phyloP scores from a whole-genome alignment of 139 green algal species.

The Asterochloris sp. region DNA sequence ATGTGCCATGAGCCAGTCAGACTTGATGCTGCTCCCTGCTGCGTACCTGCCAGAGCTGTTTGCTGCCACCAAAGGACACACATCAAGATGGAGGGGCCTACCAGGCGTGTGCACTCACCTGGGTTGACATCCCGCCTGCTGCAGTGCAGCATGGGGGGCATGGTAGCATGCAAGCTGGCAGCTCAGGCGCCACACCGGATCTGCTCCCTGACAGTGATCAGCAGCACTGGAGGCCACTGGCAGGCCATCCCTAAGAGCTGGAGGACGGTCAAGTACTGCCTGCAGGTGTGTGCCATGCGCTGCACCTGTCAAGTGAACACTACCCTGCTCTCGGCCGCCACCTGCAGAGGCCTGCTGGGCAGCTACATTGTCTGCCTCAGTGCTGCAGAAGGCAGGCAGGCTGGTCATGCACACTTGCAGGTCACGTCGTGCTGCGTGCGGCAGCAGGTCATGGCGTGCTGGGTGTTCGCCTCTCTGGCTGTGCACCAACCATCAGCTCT shows the following conservation, averaged over 20 bases:
- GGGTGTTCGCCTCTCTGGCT: not conserved
- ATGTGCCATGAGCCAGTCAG: too few species aligned
- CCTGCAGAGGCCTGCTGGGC: not conserved
- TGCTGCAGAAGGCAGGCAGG: not conserved
- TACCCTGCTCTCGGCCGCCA: not conserved
- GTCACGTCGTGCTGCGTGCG: not conserved
- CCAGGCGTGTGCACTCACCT: too few species aligned
- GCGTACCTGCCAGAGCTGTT: too few species aligned
- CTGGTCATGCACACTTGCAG: not conserved
- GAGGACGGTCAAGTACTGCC: constrained; percentile 16
- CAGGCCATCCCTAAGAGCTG: constrained; percentile 32
- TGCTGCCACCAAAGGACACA: too few species aligned
- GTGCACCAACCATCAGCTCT: not conserved
- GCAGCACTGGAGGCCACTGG: constrained; percentile 35
- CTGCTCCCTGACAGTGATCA: constrained; percentile 36
- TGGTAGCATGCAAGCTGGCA: constrained; percentile 50
- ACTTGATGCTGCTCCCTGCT: too few species aligned
- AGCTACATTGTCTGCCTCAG: not conserved
- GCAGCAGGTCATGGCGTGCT: not conserved
- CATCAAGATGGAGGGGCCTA: too few species aligned
- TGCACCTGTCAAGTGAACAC: not conserved
- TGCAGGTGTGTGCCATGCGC: constrained; percentile 12
- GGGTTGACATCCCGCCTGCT: too few species aligned
- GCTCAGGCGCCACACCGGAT: constrained; percentile 27
- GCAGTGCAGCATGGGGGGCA: constrained; percentile 50